Base-by-base conservation (phyloP, 768 basidiomycete genomes). In the Tylopilus subfusipes region DNA sequence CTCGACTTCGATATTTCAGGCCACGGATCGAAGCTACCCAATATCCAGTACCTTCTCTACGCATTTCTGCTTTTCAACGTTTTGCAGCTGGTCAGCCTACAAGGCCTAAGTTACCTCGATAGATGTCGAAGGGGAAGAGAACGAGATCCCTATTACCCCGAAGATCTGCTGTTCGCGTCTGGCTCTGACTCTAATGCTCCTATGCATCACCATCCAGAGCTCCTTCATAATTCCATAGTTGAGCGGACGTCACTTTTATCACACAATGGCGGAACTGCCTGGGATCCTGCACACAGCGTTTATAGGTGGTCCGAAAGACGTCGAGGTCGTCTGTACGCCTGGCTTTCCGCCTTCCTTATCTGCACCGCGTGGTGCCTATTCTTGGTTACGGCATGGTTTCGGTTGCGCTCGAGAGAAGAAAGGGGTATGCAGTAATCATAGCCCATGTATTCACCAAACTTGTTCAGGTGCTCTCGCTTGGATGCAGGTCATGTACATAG, bases 281-380 rank as follows among this genome's bases (percentile, higher is more conserved):
- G 61, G 54, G 50, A 63, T 44, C 44, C 54, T 16, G 39, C 53
- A 31, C 58, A 59, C n/a, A 27, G 58, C 25, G 56, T 59, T 34
- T 54, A 56, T 14, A 67, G 67, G 36, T 60, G 53, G 50, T 64
- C 66, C 44, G 78, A 82, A 64, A 68, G 62, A 30, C 66, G 69
- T 56, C 71, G 86, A 39, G 88, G 88, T 2, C 60, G 73, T 53
- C 19, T 81, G 1, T 85, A 82, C 55, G 74, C 78, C 25, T 59
- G 69, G 30, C 56, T 80, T 24, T 77, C 75, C 42, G 73, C 57
- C 18, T 46, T 59, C 2, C 62, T 84, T 31, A 76, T 87, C 11
- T 59, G 78, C 16, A 67, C 63, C 44, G 80, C 84, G 6, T 90
- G 86, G 88, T 62, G 78, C 33, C 66, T 88, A 55, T 88, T 88